phyloP scores from a whole-genome alignment of 257 asterid species.

The Nicotiana otophora region DNA sequence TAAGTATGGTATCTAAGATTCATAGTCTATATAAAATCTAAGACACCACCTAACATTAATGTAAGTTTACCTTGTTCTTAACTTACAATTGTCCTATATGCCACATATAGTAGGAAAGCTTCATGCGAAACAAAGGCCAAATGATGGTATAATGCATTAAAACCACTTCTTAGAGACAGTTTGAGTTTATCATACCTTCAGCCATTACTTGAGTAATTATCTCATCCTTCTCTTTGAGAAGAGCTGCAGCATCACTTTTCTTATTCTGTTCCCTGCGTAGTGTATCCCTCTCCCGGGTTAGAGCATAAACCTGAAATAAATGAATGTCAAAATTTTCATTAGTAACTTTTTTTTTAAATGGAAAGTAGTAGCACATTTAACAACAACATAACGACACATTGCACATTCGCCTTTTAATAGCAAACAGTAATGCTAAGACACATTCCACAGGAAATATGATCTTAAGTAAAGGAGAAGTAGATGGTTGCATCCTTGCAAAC shows the following conservation, averaged over 20 bases:
- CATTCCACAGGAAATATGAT: not conserved
- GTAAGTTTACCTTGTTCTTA: not conserved
- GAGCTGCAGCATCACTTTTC: slow-evolving; percentile 92
- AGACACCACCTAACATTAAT: not conserved
- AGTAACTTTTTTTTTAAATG: not conserved
- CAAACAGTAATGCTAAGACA: not conserved
- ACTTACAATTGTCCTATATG: not conserved
- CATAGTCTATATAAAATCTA: not conserved
- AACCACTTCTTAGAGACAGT: not conserved
- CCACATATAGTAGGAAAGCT: not conserved
- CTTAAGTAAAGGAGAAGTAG: not conserved
- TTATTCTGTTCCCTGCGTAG: slow-evolving; percentile 83
- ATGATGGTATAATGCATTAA: not conserved
- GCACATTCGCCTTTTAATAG: not conserved
- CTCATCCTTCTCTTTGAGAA: slow-evolving; percentile 94
- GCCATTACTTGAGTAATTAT: slow-evolving; percentile 95
- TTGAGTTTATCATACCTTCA: slow-evolving; percentile 52
- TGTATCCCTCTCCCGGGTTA: slow-evolving; percentile 81
- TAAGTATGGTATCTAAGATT: not conserved
- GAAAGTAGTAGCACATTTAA: not conserved
- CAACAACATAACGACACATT: not conserved
- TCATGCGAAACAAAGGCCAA: not conserved
- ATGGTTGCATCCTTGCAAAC: not conserved
- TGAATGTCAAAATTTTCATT: slow-evolving; percentile 13
- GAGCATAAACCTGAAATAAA: slow-evolving; percentile 74